Percentiles rank a stretch among this genome's conserved stretches.
Evolutionary conservation across 371 early-diverging fungal genomes (phyloP).

Genomic region (Vairimorpha ceranae): DNA sequence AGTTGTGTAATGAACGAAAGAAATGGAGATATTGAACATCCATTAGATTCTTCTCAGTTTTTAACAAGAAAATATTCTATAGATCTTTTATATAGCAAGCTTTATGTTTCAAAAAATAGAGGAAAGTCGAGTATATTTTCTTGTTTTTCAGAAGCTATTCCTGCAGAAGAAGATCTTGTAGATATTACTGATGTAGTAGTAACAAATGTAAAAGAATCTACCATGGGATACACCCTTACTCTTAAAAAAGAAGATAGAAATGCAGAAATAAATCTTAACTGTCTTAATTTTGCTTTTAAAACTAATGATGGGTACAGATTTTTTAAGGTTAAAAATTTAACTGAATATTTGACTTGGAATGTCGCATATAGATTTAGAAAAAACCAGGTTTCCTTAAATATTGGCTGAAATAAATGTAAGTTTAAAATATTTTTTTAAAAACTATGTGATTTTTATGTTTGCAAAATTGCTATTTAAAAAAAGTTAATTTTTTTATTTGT

Average conservation of each 20-base stretch:
- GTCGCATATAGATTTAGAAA: slow-evolving; percentile 35
- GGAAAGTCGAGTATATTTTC: background rate
- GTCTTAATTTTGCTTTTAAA: slow-evolving; percentile 33
- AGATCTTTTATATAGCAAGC: slow-evolving; percentile 18
- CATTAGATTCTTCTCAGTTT: slow-evolving; percentile 5
- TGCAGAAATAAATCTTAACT: slow-evolving; percentile 9
- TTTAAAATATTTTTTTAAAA: too few relatives aligned
- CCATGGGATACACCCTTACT: slow-evolving; percentile 4
- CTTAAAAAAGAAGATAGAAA: slow-evolving; percentile 17
- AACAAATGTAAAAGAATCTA: slow-evolving; percentile 3
- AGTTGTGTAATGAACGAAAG: slow-evolving; percentile 5
- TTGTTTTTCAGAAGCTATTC: background rate
- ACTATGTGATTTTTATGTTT: too few relatives aligned
- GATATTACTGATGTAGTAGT: slow-evolving; percentile 38
- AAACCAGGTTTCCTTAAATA: slow-evolving; percentile 19
- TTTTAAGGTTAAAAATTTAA: slow-evolving; percentile 19
- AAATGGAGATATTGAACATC: slow-evolving; percentile 23
- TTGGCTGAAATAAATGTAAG: slow-evolving; percentile 1
- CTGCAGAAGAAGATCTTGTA: slow-evolving; percentile 22
- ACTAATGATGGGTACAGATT: slow-evolving; percentile 18
- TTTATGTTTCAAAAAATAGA: slow-evolving; percentile 18
- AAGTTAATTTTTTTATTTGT: too few relatives aligned
- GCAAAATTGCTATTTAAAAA: too few relatives aligned
- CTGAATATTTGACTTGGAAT: slow-evolving; percentile 35
- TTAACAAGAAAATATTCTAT: slow-evolving; percentile 34